Conservation (phyloP, 805 yeast genomes). For the Starmerella potacharoeniae region DNA sequence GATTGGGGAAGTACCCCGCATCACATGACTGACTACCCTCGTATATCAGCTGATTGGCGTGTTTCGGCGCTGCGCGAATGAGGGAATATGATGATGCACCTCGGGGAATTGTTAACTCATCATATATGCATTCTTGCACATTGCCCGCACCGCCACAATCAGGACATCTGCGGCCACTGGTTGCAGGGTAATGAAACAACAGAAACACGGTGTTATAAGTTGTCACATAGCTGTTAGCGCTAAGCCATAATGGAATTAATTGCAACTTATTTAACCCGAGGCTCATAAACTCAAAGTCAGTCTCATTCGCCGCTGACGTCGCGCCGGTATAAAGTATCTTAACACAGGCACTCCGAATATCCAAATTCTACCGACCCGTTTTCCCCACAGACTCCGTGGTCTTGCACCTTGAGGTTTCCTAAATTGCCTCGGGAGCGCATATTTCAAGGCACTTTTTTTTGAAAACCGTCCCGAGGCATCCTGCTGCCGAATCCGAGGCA, state of each 20-base stretch:
- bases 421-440: background rate
- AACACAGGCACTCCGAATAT: background rate
- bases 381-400: background rate
- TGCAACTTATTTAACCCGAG: too few relatives aligned
- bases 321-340: background rate
- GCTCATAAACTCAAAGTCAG: background rate
- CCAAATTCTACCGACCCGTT: background rate
- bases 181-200: too few relatives aligned
- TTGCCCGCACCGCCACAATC: too few relatives aligned
- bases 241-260: background rate
- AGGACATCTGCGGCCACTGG: too few relatives aligned
- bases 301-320: background rate
- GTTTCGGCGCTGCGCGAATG: background rate
- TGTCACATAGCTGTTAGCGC: too few relatives aligned
- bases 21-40: background rate
- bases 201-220: too few relatives aligned
- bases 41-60: background rate
- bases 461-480: background rate
- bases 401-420: too few relatives aligned
- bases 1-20: conserved; percentile 3
- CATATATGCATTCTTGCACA: too few relatives aligned
- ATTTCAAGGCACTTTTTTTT: background rate
- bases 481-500: background rate
- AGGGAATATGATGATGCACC: background rate
- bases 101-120: too few relatives aligned